phyloP scores from a whole-genome alignment of 1,139 yeast genomes.

The Saccharomyces hybrid region DNA sequence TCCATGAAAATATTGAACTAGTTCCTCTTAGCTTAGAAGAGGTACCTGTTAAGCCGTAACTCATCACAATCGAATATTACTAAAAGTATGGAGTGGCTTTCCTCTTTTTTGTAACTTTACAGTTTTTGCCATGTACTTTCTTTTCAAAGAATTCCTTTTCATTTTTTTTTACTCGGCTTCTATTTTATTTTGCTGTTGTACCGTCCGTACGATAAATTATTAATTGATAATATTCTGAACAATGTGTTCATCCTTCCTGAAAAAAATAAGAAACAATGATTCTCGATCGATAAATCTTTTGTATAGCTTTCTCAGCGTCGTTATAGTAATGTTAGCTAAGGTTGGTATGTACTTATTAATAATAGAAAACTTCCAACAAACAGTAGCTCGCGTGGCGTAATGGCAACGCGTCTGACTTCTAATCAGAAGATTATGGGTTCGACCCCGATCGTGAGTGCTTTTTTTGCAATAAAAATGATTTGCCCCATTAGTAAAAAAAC shows the following conservation, averaged over 20 bases:
- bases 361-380: too few relatives aligned
- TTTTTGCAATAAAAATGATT: background rate
- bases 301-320: too few relatives aligned
- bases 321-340: too few relatives aligned
- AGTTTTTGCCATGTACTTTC: background rate
- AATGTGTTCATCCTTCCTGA: background rate
- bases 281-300: background rate
- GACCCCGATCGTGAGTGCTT: constrained; percentile 51
- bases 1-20: background rate
- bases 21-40: background rate
- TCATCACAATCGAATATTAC: background rate
- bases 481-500: background rate
- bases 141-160: background rate
- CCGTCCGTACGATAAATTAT: background rate
- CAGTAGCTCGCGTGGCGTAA: constrained; percentile 47
- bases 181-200: background rate
- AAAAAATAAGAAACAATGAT: background rate
- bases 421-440: constrained; percentile 54
- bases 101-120: background rate
- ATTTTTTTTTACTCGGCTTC: background rate
- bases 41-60: background rate
- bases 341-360: too few relatives aligned
- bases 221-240: background rate
- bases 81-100: background rate
- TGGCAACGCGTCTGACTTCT: constrained; percentile 58